Evolutionary conservation across 805 yeast genomes (phyloP), one percentile per base, ranked within the genome.

Genomic region (Starmerella vitae): DNA sequence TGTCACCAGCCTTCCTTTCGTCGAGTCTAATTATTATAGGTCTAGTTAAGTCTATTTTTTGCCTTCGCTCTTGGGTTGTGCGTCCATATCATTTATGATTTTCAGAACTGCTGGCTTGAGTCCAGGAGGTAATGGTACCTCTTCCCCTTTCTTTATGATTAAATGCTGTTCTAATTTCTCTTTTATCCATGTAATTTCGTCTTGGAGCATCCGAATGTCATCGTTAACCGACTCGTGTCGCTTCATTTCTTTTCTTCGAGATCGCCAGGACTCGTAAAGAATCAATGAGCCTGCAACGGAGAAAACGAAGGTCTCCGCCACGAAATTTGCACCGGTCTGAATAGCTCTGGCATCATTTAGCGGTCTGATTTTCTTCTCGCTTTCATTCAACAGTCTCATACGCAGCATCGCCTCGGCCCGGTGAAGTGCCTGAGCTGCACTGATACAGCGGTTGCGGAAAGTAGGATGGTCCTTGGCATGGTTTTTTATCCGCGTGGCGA

Each of bases 1-100:
- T 21, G 71, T 88, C n/a, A 64, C 74, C 22, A 82, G 81, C 58
- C 67, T 86, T 71, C 98, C 98, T 10, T 81, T 91, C 54, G 81
- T 83, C 5, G 68, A 72, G 37, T 70, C 82, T 38, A 70, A 75
- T 19, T 88, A 83, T 56, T 79, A 78, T 63, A 72, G 43, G 6
- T 7, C 30, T 6, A 6, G 17, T 6, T 12, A 27, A 14, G n/a
- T n/a, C n/a, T n/a, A n/a, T n/a, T n/a, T n/a, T n/a, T n/a, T n/a
- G n/a, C n/a, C n/a, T n/a, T 8, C 22, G 38, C 33, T 24, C 4
- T 20, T 38, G n/a, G n/a, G n/a, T n/a, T n/a, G n/a, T n/a, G n/a
- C n/a, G n/a, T n/a, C n/a, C n/a, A n/a, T n/a, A 6, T 27, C 30
- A 6, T 10, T 17, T 27, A 31, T 24, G n/a, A 31, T 31, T 38